Percentiles rank a stretch among this genome's conserved stretches.
phyloP scores from a whole-genome alignment of 2,329 filamentous ascomycete genomes.

The Cercospora sp. region DNA sequence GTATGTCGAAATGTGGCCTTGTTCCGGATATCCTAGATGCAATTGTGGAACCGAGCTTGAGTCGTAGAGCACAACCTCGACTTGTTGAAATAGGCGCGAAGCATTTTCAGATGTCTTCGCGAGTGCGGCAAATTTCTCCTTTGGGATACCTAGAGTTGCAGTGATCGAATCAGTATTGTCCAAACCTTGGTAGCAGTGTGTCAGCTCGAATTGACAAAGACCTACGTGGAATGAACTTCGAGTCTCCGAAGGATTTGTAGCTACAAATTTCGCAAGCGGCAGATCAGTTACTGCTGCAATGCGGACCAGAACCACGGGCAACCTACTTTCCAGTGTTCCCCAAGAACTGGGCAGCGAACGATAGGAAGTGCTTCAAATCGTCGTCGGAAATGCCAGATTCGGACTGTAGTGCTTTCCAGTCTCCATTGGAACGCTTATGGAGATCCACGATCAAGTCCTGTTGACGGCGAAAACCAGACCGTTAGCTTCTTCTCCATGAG shows the following conservation, averaged over 20 bases:
- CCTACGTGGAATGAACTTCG: constrained; percentile 52
- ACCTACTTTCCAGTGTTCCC: constrained; percentile 56
- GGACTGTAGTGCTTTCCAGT: constrained; percentile 50
- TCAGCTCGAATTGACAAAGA: not conserved
- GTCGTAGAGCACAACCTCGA: constrained; percentile 50
- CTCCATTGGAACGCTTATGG: constrained; percentile 48
- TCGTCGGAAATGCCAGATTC: constrained; percentile 45
- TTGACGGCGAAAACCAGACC: constrained; percentile 35
- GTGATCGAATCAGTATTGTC: not conserved
- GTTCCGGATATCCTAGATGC: constrained; percentile 52
- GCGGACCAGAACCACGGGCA: not conserved
- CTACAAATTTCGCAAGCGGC: not conserved
- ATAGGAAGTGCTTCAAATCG: constrained; percentile 44
- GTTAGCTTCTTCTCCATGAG: not conserved
- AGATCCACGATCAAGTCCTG: constrained; percentile 57
- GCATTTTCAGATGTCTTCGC: constrained; percentile 44
- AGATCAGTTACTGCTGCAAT: not conserved
- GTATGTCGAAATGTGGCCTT: constrained; percentile 52
- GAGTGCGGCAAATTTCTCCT: constrained; percentile 47
- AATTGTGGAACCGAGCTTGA: constrained; percentile 44
- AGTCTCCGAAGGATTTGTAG: constrained; percentile 38
- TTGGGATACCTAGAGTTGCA: constrained; percentile 33
- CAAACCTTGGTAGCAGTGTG: not conserved
- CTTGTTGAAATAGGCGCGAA: constrained; percentile 44
- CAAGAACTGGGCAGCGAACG: constrained; percentile 51